Evolutionary conservation across 805 yeast genomes (phyloP).

Genomic region (Lipomyces sp.): DNA sequence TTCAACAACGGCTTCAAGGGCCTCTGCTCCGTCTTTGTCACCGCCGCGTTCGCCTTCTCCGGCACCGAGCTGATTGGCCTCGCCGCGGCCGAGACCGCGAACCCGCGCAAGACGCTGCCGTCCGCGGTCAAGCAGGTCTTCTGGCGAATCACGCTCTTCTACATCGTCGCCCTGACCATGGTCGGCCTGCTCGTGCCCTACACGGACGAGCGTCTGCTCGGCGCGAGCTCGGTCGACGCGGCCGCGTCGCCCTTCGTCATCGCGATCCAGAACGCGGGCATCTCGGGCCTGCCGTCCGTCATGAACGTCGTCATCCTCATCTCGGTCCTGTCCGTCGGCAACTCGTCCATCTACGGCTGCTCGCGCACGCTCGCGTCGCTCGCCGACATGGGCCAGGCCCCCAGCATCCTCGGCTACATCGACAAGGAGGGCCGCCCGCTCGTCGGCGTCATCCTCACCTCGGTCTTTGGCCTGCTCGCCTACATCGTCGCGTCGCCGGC

Average conservation of each 20-base stretch:
- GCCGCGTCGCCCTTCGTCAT: conserved; percentile 73
- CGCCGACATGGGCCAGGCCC: conserved; percentile 65
- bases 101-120: conserved; percentile 67
- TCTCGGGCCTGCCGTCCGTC: conserved; percentile 62
- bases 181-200: conserved; percentile 74
- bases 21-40: conserved; percentile 66
- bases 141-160: conserved; percentile 74
- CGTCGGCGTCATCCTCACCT: conserved; percentile 53
- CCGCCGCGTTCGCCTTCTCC: conserved; percentile 73
- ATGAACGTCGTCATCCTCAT: conserved; percentile 69
- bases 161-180: conserved; percentile 55
- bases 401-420: conserved; percentile 59
- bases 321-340: conserved; percentile 69
- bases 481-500: conserved; percentile 60
- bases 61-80: conserved; percentile 73
- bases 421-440: conserved; percentile 79
- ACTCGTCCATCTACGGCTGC: conserved; percentile 66
- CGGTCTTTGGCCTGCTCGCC: conserved; percentile 53
- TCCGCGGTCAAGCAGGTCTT: conserved; percentile 76
- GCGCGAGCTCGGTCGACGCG: conserved; percentile 51
- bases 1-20: conserved; percentile 68
- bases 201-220: conserved; percentile 47
- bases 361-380: conserved; percentile 66
- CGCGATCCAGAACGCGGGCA: conserved; percentile 65
- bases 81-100: conserved; percentile 71